Conservation (phyloP, 2,329 filamentous ascomycete species). For the Xylariales sp. region DNA sequence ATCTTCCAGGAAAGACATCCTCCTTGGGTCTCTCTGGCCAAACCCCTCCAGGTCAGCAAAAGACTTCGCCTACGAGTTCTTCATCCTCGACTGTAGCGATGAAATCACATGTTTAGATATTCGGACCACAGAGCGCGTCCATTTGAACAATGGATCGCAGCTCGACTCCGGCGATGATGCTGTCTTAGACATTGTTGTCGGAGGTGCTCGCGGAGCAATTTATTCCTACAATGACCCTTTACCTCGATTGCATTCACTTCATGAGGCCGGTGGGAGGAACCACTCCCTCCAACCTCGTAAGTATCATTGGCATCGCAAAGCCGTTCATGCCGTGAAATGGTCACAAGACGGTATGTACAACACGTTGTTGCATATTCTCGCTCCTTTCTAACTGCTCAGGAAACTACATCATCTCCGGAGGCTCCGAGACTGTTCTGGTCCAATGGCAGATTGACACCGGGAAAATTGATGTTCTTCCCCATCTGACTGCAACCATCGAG, state of each 20-base stretch:
- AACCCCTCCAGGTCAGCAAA: constrained; percentile 28
- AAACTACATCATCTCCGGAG: constrained; percentile 91
- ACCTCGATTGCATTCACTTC: constrained; percentile 45
- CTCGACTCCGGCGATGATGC: constrained; percentile 21
- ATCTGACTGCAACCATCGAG: constrained; percentile 80
- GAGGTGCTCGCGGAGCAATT: constrained; percentile 71
- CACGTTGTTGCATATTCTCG: neutral
- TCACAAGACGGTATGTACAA: constrained; percentile 73
- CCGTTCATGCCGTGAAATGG: constrained; percentile 84
- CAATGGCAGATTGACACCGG: constrained; percentile 91
- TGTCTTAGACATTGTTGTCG: constrained; percentile 70
- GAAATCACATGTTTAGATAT: constrained; percentile 65
- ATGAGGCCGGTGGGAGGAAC: constrained; percentile 34
- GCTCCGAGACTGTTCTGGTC: constrained; percentile 81
- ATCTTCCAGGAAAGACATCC: constrained; percentile 47
- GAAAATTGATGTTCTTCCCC: constrained; percentile 78
- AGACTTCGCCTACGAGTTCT: constrained; percentile 51
- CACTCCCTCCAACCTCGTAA: constrained; percentile 56
- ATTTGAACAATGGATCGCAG: constrained; percentile 27
- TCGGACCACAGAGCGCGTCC: constrained; percentile 33
- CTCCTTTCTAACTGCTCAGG: constrained; percentile 43
- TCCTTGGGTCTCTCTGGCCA: constrained; percentile 51
- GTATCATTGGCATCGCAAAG: constrained; percentile 86
- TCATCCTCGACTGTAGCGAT: constrained; percentile 55
- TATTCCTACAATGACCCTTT: constrained; percentile 77